Percentiles rank a stretch among this genome's conserved stretches.
Evolutionary conservation across 75 land plant genomes (phyloP).

Genomic region (Cupressus sempervirens): DNA sequence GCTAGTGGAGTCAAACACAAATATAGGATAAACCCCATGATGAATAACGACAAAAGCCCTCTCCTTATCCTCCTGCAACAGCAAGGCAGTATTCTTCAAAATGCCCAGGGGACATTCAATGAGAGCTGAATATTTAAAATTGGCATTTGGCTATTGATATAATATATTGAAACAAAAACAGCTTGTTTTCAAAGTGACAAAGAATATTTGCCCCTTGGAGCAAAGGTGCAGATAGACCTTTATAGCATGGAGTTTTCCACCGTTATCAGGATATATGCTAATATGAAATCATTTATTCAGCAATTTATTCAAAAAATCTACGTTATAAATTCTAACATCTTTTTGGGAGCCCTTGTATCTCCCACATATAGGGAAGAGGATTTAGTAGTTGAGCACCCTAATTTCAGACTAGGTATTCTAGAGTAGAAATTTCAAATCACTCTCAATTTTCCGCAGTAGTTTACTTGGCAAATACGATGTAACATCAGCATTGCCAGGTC

Average conservation of each 20-base stretch:
- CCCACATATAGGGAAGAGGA: background rate
- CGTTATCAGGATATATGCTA: background rate
- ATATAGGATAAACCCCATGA: too few species aligned
- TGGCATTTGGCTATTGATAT: background rate
- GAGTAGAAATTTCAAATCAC: too few species aligned
- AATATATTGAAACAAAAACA: background rate
- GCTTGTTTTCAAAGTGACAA: background rate
- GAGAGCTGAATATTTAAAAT: background rate
- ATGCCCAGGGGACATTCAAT: background rate
- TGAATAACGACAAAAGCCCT: too few species aligned
- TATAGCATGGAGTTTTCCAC: background rate
- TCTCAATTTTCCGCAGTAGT: too few species aligned
- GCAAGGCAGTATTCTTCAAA: background rate
- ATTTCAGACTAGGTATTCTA: too few species aligned
- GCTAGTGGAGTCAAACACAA: background rate
- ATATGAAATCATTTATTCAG: background rate
- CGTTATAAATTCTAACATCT: background rate
- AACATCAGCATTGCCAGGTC: too few species aligned
- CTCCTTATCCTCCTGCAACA: background rate
- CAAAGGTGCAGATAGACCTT: background rate
- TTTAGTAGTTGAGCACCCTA: too few species aligned
- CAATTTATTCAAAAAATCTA: background rate
- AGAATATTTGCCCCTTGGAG: background rate
- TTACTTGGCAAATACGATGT: too few species aligned
- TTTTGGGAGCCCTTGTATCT: background rate